Base-by-base conservation (phyloP, 192 early-diverging fungal genomes). In the Coemansia sp. region DNA sequence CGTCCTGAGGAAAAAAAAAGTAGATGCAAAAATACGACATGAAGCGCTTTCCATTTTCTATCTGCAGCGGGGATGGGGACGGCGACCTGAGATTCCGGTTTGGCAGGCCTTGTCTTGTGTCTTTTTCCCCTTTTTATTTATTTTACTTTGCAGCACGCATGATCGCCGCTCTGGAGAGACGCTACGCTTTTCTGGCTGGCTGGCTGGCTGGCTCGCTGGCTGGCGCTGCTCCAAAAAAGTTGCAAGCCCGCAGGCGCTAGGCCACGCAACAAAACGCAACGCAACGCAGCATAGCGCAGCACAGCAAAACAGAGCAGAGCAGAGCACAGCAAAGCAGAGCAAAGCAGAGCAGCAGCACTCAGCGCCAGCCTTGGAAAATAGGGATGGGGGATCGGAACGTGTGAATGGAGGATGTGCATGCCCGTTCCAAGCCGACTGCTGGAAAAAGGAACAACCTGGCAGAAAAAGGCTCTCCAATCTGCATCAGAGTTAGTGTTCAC, bases 401-500 rank as follows among this genome's bases (percentile, higher is more conserved):
- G 65, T 67, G 65, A 67, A 67, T 58, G 40, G 46, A 25, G 43
- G 41, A 20, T 49, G 20, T 46, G 61, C 57, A 40, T 41, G 16
- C 14, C 32, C 38, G 39, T 38, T 38, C 32, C 37, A 40, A 38
- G 32, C 57, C 39, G 13, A 38, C 37, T 32, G 19, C 54, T 37
- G 37, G 62, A 37, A 57, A 66, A 58, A 67, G 43, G 25, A 66
- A 50, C 38, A 63, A 44, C 44, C 46, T 61, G 22, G 60, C 56
- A 59, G 63, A 25, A 40, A 41, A 60, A 49, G 45, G 46, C 13
- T 19, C 56, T 61, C 67, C 56, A 72, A 72, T 70, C 65, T 70
- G 68, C 64, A 65, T 61, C 67, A 61, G 46, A 67, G 67, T 70
- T 62, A 61, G 49, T 75, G 72, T 67, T 64, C 68, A 51, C 48